phyloP scores from a whole-genome alignment of 192 early-diverging fungal genomes.

The Rhizoclosmatium globosum region DNA sequence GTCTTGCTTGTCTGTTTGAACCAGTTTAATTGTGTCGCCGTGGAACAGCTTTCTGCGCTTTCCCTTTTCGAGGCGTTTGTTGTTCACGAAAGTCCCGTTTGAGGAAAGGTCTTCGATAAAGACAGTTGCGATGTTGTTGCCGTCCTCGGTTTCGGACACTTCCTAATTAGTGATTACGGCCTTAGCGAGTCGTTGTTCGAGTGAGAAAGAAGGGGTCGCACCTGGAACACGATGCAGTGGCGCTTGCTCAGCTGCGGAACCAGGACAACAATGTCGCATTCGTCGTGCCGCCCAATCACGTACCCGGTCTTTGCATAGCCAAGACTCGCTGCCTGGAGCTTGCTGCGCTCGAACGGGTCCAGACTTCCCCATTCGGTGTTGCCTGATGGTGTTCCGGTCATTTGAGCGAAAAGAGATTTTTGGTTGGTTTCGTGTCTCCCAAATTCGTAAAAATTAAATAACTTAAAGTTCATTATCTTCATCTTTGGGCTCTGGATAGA shows the following conservation, averaged over 20 bases:
- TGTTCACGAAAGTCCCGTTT: constrained; percentile 79
- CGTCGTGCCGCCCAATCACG: constrained; percentile 21
- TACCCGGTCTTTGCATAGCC: constrained; percentile 1
- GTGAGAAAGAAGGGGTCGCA: background rate
- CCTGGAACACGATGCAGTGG: constrained; percentile 46
- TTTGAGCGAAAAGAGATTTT: background rate
- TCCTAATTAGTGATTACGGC: constrained; percentile 31
- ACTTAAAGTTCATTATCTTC: no score
- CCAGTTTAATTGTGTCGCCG: constrained; percentile 72
- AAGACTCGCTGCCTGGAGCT: background rate
- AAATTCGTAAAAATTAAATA: no score
- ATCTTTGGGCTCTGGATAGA: no score
- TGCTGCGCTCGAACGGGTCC: background rate
- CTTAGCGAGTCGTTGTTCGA: no score
- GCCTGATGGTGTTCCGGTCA: background rate
- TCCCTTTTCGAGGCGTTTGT: constrained; percentile 57
- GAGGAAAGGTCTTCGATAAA: constrained; percentile 61
- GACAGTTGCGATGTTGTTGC: constrained; percentile 3
- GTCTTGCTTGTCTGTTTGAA: constrained; percentile 21
- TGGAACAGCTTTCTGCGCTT: constrained; percentile 60
- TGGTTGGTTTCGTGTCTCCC: no score
- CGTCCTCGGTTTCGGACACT: constrained; percentile 8
- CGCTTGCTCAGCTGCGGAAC: constrained; percentile 38
- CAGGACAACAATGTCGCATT: constrained; percentile 44
- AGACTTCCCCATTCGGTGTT: constrained; percentile 8